Evolutionary conservation across 805 yeast genomes (phyloP).

Genomic region (Starmerella stigmatis): DNA sequence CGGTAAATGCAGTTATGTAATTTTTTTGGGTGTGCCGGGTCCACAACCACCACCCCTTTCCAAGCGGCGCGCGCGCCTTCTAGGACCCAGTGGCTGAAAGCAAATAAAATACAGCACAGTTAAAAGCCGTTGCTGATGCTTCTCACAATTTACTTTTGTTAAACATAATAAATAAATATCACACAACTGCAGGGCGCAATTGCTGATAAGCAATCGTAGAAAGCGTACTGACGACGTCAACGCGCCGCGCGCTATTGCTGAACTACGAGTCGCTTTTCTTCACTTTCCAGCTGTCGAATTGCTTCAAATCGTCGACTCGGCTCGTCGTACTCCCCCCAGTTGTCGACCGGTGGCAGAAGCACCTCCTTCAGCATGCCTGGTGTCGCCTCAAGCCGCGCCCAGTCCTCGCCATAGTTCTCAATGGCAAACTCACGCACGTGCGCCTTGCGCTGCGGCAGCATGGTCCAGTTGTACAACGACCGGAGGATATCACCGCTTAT

Average conservation of each 20-base stretch:
- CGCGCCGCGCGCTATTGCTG: neutral
- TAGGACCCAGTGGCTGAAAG: too few relatives aligned
- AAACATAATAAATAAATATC: neutral
- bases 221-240: too few relatives aligned
- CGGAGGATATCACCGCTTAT: constrained; percentile 26
- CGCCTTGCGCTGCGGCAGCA: constrained; percentile 32
- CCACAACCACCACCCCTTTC: too few relatives aligned
- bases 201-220: too few relatives aligned
- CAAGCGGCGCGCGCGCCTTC: too few relatives aligned
- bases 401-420: constrained; percentile 29
- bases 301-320: constrained; percentile 22
- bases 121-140: too few relatives aligned
- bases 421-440: constrained; percentile 36
- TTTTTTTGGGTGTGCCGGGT: too few relatives aligned
- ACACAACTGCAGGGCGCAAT: too few relatives aligned
- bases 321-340: constrained; percentile 24
- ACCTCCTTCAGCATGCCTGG: constrained; percentile 27
- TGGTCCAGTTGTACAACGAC: constrained; percentile 37
- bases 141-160: neutral
- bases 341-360: constrained; percentile 29
- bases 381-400: constrained; percentile 32
- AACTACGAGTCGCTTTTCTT: neutral
- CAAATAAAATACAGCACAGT: too few relatives aligned
- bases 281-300: constrained; percentile 22
- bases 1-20: too few relatives aligned